phyloP scores from a whole-genome alignment of 371 early-diverging fungal species.

The Basidiobolus meristosporus region DNA sequence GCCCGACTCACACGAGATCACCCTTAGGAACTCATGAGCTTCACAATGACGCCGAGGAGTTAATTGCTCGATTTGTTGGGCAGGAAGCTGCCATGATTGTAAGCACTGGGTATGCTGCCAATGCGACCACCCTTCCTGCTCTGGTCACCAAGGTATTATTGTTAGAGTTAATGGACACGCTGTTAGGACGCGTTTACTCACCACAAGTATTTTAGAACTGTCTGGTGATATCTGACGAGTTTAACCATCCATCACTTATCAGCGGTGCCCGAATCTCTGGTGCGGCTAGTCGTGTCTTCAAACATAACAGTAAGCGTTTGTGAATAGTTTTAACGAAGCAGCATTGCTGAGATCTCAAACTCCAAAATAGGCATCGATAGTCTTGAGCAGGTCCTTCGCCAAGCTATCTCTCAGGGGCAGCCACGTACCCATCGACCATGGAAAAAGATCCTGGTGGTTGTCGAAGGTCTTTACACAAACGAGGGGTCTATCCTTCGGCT shows the following conservation, averaged over 20 bases:
- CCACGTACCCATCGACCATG: conserved; percentile 97
- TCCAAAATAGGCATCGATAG: conserved; percentile 21
- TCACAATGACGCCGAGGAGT: conserved; percentile 66
- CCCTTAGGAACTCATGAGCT: conserved; percentile 40
- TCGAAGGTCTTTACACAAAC: conserved; percentile 98
- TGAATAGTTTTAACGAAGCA: too few species aligned
- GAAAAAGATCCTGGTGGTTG: conserved; percentile 96
- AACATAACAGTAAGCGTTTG: too few species aligned
- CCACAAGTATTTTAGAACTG: too few species aligned
- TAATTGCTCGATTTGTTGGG: conserved; percentile 92
- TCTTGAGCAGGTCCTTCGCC: conserved; percentile 73
- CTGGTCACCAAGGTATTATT: conserved; percentile 84
- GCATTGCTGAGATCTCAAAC: too few species aligned
- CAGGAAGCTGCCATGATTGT: conserved; percentile 87
- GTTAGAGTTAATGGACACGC: too few species aligned
- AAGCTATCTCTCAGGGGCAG: conserved; percentile 95
- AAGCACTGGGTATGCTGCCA: conserved; percentile 99
- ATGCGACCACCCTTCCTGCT: conserved; percentile 92
- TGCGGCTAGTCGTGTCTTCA: conserved; percentile 87
- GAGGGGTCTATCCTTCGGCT: conserved; percentile 91
- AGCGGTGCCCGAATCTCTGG: conserved; percentile 93
- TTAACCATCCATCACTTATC: conserved; percentile 95
- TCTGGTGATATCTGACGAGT: conserved; percentile 92
- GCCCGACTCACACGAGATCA: neutral
- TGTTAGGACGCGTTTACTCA: too few species aligned